These are phyloP conservation scores for Trichophyton simii DNA, from an alignment of 2,329 filamentous ascomycete species.

Conservation along the genomic window DNA sequence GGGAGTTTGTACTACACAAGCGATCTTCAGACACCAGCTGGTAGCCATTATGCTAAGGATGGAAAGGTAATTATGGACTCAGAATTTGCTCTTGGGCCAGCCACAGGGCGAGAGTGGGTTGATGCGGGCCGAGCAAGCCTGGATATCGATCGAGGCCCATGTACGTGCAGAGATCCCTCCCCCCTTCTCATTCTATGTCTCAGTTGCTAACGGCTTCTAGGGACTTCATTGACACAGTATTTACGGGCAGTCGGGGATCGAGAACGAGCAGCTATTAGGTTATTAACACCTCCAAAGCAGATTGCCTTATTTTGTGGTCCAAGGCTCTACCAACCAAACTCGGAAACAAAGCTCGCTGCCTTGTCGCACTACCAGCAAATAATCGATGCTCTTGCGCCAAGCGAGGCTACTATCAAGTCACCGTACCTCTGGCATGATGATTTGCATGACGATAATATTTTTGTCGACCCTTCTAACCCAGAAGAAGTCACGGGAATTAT, in stretches of 20 bases:
- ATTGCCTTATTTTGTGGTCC: slow-evolving; percentile 21
- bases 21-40: slow-evolving; percentile 15
- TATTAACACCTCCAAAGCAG: slow-evolving; percentile 17
- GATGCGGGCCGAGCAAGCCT: slow-evolving; percentile 18
- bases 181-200: slow-evolving; percentile 4
- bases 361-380: slow-evolving; percentile 18
- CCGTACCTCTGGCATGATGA: slow-evolving; percentile 18
- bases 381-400: slow-evolving; percentile 17
- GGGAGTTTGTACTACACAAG: slow-evolving; percentile 19
- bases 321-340: slow-evolving; percentile 19
- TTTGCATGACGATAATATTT: slow-evolving; percentile 23
- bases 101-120: slow-evolving; percentile 19
- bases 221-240: slow-evolving; percentile 18
- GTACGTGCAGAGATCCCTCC: slow-evolving; percentile 14
- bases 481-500: slow-evolving; percentile 21
- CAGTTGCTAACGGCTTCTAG: slow-evolving; percentile 17
- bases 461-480: slow-evolving; percentile 20
- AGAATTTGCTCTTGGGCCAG: slow-evolving; percentile 19
- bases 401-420: slow-evolving; percentile 12
- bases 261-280: slow-evolving; percentile 17
- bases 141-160: slow-evolving; percentile 19
- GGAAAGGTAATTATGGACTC: slow-evolving; percentile 15
- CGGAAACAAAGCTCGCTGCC: slow-evolving; percentile 18
- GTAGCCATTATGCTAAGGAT: slow-evolving; percentile 17
- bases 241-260: slow-evolving; percentile 18